A percentile compares a stretch with the other conserved stretches of the same genome.
phyloP scores from a whole-genome alignment of 1,139 yeast genomes.

The Hanseniaspora gamundiae region DNA sequence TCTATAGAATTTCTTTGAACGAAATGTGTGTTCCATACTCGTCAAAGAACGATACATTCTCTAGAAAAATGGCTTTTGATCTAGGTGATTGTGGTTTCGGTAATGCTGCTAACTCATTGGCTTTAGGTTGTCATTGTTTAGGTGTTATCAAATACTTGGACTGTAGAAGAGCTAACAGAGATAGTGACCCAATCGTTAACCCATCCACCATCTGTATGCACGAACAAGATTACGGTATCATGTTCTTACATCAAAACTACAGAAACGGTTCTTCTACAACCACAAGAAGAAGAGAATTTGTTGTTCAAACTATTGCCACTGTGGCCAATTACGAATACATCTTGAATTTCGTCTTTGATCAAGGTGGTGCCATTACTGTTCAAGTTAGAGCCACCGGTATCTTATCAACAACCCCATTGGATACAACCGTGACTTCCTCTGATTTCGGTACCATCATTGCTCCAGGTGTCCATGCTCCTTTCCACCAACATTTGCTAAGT shows the following conservation, averaged over 20 bases:
- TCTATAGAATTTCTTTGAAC: constrained; percentile 66
- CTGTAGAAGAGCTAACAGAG: constrained; percentile 44
- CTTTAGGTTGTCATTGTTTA: constrained; percentile 79
- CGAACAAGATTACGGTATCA: constrained; percentile 75
- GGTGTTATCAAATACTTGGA: constrained; percentile 78
- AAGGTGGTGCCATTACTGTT: constrained; percentile 72
- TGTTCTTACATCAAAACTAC: constrained; percentile 77
- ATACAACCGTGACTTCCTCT: constrained; percentile 48
- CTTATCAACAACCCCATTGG: constrained; percentile 72
- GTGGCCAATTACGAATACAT: constrained; percentile 87
- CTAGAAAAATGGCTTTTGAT: constrained; percentile 87
- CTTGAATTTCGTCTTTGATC: constrained; percentile 64
- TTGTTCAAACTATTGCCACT: constrained; percentile 77
- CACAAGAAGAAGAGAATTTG: constrained; percentile 66
- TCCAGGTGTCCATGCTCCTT: constrained; percentile 78
- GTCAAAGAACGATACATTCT: constrained; percentile 82
- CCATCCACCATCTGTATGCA: constrained; percentile 81
- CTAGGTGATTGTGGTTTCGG: constrained; percentile 90
- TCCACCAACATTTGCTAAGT: constrained; percentile 77
- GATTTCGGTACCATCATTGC: constrained; percentile 82
- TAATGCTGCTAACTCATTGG: constrained; percentile 59
- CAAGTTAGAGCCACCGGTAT: constrained; percentile 89
- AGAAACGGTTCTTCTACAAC: constrained; percentile 66
- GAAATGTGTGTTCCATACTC: constrained; percentile 94
- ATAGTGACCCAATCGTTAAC: constrained; percentile 53